Conservation (phyloP, 1,284 basidiomycete species). For the Entoloma clypeatum region DNA sequence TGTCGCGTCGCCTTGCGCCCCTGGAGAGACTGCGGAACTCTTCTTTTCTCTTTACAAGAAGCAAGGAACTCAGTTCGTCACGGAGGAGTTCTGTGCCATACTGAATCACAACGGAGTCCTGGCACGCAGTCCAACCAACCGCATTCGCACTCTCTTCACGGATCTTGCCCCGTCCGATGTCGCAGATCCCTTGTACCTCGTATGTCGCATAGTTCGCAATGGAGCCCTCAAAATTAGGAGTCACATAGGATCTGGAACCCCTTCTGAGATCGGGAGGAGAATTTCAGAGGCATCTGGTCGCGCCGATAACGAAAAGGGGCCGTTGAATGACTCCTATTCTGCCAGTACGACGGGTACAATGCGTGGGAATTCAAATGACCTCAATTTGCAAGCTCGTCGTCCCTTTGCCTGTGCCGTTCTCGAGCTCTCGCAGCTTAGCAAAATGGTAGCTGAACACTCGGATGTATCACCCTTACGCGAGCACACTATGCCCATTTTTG, state of each 20-base stretch:
- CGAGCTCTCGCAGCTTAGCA: slow-evolving; percentile 76
- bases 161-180: slow-evolving; percentile 87
- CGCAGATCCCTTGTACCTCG: slow-evolving; percentile 78
- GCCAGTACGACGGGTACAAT: slow-evolving; percentile 25
- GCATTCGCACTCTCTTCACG: slow-evolving; percentile 83
- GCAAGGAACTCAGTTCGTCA: slow-evolving; percentile 81
- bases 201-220: slow-evolving; percentile 88
- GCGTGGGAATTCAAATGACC: slow-evolving; percentile 27
- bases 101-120: slow-evolving; percentile 91
- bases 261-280: slow-evolving; percentile 45
- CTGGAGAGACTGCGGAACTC: slow-evolving; percentile 90
- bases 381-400: slow-evolving; percentile 59
- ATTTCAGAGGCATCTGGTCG: slow-evolving; percentile 48
- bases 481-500: slow-evolving; percentile 86
- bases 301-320: slow-evolving; percentile 23
- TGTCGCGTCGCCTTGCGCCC: slow-evolving; percentile 83
- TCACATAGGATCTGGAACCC: slow-evolving; percentile 48
- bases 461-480: slow-evolving; percentile 67
- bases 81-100: slow-evolving; percentile 89
- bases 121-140: slow-evolving; percentile 64
- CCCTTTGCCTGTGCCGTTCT: slow-evolving; percentile 95
- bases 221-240: slow-evolving; percentile 79
- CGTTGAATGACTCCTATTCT: slow-evolving; percentile 11
- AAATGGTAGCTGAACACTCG: slow-evolving; percentile 57
- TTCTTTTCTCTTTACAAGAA: slow-evolving; percentile 94